Percentiles rank a stretch among this genome's conserved stretches.
Evolutionary conservation across 768 basidiomycete genomes (phyloP).

Genomic region (Tylopilus sp.): DNA sequence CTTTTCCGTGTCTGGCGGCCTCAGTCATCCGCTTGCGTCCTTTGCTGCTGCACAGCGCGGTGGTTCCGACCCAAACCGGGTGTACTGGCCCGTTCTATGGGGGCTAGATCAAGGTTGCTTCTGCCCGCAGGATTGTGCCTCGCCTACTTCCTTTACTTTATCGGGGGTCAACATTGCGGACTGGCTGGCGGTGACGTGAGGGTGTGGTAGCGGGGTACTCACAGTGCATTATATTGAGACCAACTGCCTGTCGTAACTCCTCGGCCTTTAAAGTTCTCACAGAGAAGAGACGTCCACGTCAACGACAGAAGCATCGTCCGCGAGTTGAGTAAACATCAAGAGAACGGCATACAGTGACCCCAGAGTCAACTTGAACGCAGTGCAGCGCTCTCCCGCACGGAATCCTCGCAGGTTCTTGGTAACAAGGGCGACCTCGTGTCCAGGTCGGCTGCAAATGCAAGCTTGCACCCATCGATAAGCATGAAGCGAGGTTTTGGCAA

Average conservation of each 20-base stretch:
- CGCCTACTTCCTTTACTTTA: constrained; percentile 80
- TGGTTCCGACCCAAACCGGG: constrained; percentile 73
- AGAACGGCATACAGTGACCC: constrained; percentile 49
- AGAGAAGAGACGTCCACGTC: constrained; percentile 70
- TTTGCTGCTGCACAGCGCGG: constrained; percentile 69
- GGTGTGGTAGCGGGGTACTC: constrained; percentile 23
- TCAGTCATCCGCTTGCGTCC: constrained; percentile 74
- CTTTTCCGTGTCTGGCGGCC: constrained; percentile 73
- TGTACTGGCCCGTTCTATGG: constrained; percentile 83
- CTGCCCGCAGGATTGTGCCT: constrained; percentile 78
- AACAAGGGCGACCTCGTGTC: constrained; percentile 69
- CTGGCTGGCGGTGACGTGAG: neutral
- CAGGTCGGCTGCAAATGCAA: constrained; percentile 48
- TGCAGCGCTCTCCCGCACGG: constrained; percentile 70
- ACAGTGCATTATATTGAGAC: constrained; percentile 76
- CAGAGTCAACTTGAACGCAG: constrained; percentile 80
- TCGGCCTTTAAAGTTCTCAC: constrained; percentile 75
- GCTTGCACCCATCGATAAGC: neutral
- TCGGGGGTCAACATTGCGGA: constrained; percentile 24
- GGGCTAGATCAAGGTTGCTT: constrained; percentile 81
- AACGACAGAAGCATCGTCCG: constrained; percentile 80
- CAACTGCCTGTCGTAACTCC: constrained; percentile 78
- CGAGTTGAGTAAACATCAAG: no score
- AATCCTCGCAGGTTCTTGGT: constrained; percentile 78
- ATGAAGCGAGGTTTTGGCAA: constrained; percentile 44